Conservation (phyloP, 495 filamentous ascomycete genomes). For the Durotheca rogersii region DNA sequence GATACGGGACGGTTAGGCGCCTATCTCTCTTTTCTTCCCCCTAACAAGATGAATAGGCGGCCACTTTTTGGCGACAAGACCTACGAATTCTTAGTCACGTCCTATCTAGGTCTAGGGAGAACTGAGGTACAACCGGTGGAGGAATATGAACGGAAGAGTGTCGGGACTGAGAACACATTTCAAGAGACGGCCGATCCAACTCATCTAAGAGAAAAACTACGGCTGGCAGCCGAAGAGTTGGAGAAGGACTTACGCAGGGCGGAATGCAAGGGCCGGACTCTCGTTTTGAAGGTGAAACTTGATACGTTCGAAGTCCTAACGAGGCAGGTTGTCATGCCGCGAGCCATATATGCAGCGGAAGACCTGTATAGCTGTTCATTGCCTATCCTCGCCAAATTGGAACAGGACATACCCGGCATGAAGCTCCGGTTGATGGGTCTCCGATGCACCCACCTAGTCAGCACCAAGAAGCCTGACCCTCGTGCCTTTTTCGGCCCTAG, state of each 20-base stretch:
- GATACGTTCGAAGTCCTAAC: slow-evolving; percentile 92
- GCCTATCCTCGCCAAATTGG: slow-evolving; percentile 82
- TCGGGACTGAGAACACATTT: slow-evolving; percentile 93
- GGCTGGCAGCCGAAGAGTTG: slow-evolving; percentile 77
- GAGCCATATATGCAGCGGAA: slow-evolving; percentile 68
- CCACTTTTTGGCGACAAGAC: slow-evolving; percentile 90
- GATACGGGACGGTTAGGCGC: slow-evolving; percentile 4
- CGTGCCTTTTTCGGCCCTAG: slow-evolving; percentile 77
- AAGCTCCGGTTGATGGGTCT: slow-evolving; percentile 87
- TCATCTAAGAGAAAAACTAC: slow-evolving; percentile 74
- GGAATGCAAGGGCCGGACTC: slow-evolving; percentile 82
- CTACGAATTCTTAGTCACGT: slow-evolving; percentile 79
- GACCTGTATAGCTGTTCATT: slow-evolving; percentile 80
- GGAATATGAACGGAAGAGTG: slow-evolving; percentile 87
- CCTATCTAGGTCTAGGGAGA: slow-evolving; percentile 84
- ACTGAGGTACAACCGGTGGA: slow-evolving; percentile 85
- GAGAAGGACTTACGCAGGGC: slow-evolving; percentile 81
- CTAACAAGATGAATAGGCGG: too few relatives aligned
- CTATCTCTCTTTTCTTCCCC: too few relatives aligned
- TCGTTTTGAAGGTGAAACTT: slow-evolving; percentile 90
- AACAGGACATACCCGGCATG: slow-evolving; percentile 80
- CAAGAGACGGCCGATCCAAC: slow-evolving; percentile 69
- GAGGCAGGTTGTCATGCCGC: slow-evolving; percentile 71
- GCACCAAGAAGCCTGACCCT: slow-evolving; percentile 69
- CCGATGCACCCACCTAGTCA: slow-evolving; percentile 81